phyloP scores from a whole-genome alignment of 129 eudicot genomes.

The Helichrysum umbraculigerum region DNA sequence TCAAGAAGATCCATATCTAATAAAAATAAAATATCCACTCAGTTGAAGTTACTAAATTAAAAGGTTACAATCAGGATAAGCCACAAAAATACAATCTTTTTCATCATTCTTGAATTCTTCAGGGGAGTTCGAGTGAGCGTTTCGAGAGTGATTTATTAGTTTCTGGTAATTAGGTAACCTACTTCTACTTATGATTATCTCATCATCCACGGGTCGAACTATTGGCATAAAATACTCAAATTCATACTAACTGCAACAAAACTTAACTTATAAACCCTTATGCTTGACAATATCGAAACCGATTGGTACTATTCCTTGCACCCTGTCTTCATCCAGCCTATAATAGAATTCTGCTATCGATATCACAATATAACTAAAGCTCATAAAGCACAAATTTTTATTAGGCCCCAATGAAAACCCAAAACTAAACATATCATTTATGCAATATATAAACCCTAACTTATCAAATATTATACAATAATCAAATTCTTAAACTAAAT shows the following conservation, averaged over 20 bases:
- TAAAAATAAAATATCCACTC: not conserved
- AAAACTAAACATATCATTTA: too few species aligned
- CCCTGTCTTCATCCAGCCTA: too few species aligned
- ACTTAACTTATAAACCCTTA: too few species aligned
- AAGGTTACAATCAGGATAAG: constrained; percentile 1
- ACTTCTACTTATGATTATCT: not conserved
- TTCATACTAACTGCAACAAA: too few species aligned
- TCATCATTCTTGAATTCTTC: too few species aligned
- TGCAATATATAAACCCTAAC: constrained; percentile 12
- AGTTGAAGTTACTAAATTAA: too few species aligned
- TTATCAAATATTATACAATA: not conserved
- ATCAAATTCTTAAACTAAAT: not conserved
- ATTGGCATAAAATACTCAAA: too few species aligned
- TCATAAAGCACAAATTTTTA: not conserved
- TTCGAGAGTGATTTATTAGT: not conserved
- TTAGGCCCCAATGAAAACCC: not conserved
- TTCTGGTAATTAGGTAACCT: not conserved
- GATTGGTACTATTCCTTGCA: too few species aligned
- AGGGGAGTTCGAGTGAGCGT: too few species aligned
- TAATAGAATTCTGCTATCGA: not conserved
- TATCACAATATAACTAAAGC: not conserved
- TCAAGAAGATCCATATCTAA: not conserved
- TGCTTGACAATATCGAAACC: too few species aligned
- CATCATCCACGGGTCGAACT: too few species aligned
- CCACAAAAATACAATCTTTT: not conserved